Percentiles rank a stretch among this genome's conserved stretches.
Evolutionary conservation across 257 asterid species (phyloP).

Genomic region (Coffea eugenioides): DNA sequence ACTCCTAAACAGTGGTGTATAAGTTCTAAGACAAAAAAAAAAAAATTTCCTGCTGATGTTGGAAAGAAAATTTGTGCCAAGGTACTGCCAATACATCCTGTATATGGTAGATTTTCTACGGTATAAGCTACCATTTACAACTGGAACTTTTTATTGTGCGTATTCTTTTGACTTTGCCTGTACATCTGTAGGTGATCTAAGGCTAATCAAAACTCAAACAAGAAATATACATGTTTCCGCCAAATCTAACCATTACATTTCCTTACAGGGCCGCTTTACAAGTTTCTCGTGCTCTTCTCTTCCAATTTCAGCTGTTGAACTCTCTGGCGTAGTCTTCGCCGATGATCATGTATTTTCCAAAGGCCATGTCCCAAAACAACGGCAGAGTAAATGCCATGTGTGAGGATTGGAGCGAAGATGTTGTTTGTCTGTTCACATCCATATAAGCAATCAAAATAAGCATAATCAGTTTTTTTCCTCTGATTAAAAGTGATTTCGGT

Average conservation of each 20-base stretch:
- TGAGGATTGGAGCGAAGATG: conserved; percentile 81
- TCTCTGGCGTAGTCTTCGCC: conserved; percentile 65
- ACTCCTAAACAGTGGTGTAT: too few relatives aligned
- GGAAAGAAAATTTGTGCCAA: background rate
- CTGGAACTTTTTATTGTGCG: background rate
- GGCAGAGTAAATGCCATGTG: conserved; percentile 88
- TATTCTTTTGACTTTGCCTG: background rate
- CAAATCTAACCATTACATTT: conserved; percentile 1
- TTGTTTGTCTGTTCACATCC: conserved; percentile 57
- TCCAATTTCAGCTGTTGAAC: conserved; percentile 67
- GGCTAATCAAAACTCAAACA: conserved; percentile 7
- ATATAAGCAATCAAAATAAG: background rate
- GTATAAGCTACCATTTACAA: conserved; percentile 5
- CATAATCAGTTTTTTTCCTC: background rate
- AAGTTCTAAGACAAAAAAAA: too few relatives aligned
- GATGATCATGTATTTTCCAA: conserved; percentile 89
- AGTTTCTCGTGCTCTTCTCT: conserved; percentile 28
- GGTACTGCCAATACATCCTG: background rate
- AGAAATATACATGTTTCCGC: conserved; percentile 29
- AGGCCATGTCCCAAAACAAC: conserved; percentile 90
- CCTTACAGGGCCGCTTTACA: conserved; percentile 8
- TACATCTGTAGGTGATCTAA: background rate
- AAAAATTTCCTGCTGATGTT: background rate
- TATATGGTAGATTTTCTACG: background rate
- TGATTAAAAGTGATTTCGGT: background rate